Evolutionary conservation across 805 yeast species (phyloP).

Genomic region (Starmerella vitae): DNA sequence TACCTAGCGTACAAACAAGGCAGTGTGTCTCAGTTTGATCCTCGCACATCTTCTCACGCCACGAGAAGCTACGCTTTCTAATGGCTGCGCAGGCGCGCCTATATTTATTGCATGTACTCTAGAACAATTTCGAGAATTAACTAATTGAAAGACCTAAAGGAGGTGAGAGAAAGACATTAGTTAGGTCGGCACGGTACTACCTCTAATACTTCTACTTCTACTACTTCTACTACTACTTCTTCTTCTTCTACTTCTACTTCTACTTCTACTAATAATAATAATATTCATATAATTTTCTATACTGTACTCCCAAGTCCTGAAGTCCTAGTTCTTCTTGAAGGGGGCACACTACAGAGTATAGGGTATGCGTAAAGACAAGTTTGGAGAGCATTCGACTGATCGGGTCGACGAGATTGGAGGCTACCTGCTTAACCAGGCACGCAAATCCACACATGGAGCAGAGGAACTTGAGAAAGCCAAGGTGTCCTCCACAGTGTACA

Average conservation of each 20-base stretch:
- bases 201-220: no score
- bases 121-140: no score
- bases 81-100: neutral
- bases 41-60: conserved; percentile 2
- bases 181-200: no score
- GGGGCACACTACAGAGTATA: neutral
- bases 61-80: neutral
- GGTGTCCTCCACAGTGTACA: conserved; percentile 65
- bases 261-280: no score
- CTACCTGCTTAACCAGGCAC: conserved; percentile 27
- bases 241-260: no score
- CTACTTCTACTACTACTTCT: no score
- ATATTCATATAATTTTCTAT: neutral
- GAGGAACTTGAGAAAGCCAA: conserved; percentile 54
- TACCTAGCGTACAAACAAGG: conserved; percentile 1
- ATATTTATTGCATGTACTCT: no score
- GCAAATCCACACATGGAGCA: conserved; percentile 25
- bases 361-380: conserved; percentile 6
- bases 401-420: conserved; percentile 28
- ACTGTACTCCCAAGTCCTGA: neutral
- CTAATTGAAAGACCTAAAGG: no score
- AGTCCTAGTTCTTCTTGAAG: neutral
- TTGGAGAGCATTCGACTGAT: conserved; percentile 27
- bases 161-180: no score
- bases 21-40: conserved; percentile 9